A percentile compares a stretch with the other conserved stretches of the same genome.
Evolutionary conservation across 768 basidiomycete species (phyloP).

Genomic region (Terana coerulea): DNA sequence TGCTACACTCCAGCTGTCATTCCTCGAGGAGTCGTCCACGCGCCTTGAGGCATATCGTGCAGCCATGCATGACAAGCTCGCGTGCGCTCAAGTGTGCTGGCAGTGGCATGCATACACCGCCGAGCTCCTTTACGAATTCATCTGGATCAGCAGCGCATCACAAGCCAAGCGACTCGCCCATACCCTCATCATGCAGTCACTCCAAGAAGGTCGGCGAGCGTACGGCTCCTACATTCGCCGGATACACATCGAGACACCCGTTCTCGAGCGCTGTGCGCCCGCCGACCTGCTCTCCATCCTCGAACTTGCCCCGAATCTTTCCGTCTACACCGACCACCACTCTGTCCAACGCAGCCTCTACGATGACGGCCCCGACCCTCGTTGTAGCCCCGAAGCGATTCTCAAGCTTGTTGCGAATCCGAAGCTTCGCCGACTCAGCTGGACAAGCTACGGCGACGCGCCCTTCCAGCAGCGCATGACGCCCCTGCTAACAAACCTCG

Average conservation of each 20-base stretch:
- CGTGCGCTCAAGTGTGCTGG: slow-evolving; percentile 50
- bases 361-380: slow-evolving; percentile 39
- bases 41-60: slow-evolving; percentile 41
- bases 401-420: slow-evolving; percentile 56
- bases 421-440: slow-evolving; percentile 56
- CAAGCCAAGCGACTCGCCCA: slow-evolving; percentile 46
- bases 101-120: slow-evolving; percentile 52
- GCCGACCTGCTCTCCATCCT: slow-evolving; percentile 66
- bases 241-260: slow-evolving; percentile 67
- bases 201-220: slow-evolving; percentile 25
- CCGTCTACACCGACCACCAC: slow-evolving; percentile 60
- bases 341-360: slow-evolving; percentile 55
- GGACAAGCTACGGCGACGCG: slow-evolving; percentile 71
- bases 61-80: slow-evolving; percentile 45
- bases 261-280: slow-evolving; percentile 61
- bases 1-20: slow-evolving; percentile 50
- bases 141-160: slow-evolving; percentile 59
- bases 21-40: slow-evolving; percentile 43
- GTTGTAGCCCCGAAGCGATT: slow-evolving; percentile 52
- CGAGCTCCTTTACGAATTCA: slow-evolving; percentile 59
- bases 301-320: slow-evolving; percentile 56
- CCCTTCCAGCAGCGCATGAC: slow-evolving; percentile 53
- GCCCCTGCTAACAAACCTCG: slow-evolving; percentile 48
- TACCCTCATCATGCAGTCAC: slow-evolving; percentile 39
- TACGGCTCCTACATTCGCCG: slow-evolving; percentile 54